phyloP scores from a whole-genome alignment of 1,139 yeast species.

The Debaryomycetaceae sp. region DNA sequence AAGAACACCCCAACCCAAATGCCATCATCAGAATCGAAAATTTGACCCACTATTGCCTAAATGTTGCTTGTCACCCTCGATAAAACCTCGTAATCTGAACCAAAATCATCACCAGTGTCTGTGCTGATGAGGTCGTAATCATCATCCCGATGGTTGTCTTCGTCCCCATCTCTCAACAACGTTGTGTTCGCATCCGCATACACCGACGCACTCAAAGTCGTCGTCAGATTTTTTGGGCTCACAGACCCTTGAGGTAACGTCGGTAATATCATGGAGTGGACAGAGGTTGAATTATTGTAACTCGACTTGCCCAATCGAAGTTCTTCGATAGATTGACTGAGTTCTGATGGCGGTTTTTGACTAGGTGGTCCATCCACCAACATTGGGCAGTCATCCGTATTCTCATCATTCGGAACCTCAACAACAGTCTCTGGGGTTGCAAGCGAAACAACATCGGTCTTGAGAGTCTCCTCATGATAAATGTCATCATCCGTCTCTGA shows the following conservation, averaged over 20 bases:
- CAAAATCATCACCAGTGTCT: slow-evolving; percentile 23
- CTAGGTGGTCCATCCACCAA: not conserved
- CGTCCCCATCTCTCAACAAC: slow-evolving; percentile 6
- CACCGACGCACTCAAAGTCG: slow-evolving; percentile 15
- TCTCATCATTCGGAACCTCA: not conserved
- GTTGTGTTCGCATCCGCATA: slow-evolving; percentile 21
- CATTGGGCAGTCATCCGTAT: not conserved
- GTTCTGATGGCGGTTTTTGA: not conserved
- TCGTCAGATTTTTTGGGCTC: slow-evolving; percentile 8
- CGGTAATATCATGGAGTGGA: slow-evolving; percentile 33
- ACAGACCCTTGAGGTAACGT: slow-evolving; percentile 28
- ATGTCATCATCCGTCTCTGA: slow-evolving; percentile 5
- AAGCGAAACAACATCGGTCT: not conserved
- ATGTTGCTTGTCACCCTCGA: slow-evolving; percentile 22
- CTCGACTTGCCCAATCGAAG: slow-evolving; percentile 3
- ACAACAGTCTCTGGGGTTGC: not conserved
- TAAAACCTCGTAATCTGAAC: slow-evolving; percentile 39
- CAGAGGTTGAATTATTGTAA: slow-evolving; percentile 16
- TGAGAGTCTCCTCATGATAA: not conserved
- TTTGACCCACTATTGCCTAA: no score
- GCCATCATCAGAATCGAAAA: no score
- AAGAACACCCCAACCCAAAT: no score
- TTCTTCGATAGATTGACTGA: slow-evolving; percentile 5
- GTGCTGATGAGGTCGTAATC: slow-evolving; percentile 33
- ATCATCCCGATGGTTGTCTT: slow-evolving; percentile 12